Evolutionary conservation across 306 rosid species (phyloP), one percentile per base, ranked within the genome.

Genomic region (Oxytropis ochrocephala): DNA sequence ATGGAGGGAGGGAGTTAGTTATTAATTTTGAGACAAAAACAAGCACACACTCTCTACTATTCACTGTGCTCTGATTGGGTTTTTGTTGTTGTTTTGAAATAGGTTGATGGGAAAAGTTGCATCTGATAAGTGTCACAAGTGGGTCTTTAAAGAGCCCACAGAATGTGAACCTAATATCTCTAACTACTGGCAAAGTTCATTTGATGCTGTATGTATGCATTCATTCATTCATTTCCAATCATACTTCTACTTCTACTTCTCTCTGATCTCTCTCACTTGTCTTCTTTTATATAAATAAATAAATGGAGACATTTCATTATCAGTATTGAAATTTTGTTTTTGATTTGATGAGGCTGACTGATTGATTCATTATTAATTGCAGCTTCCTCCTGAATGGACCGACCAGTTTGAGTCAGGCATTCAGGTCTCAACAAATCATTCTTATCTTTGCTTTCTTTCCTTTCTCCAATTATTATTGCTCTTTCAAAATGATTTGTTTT

Each of bases 41-140:
- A 43, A 24, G 4, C 36, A 21, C 12, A 33, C 16, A 1, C 12
- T 7, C 27, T 6, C 18, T 16, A 19, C 47, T 67, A 11, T 41
- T 14, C n/a, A 36, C 11, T 47, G 66, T 52, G 67, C 13, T 67
- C 10, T 80, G 72, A 84, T 78, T 82, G 74, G 83, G 83, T 11
- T 59, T 24, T 74, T 69, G 17, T 21, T 44, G 29, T 69, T 19
- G 36, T 32, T 61, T 67, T 44, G 49, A 52, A 69, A 67, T 85
- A 91, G 99, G 95, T 84, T 95, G 81, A 95, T 95, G 99, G 99
- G 99, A 58, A 95, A 95, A 79, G 99, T 95, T 80, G 99, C 99
- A 69, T 95, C 99, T 75, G 99, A 95, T 91, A 91, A 95, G 90
- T 95, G 99, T 70, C 99, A 95, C 82, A 95, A 95, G 82, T 95